Evolutionary conservation across 306 rosid genomes (phyloP).

Genomic region (Lathyrus oleraceus): DNA sequence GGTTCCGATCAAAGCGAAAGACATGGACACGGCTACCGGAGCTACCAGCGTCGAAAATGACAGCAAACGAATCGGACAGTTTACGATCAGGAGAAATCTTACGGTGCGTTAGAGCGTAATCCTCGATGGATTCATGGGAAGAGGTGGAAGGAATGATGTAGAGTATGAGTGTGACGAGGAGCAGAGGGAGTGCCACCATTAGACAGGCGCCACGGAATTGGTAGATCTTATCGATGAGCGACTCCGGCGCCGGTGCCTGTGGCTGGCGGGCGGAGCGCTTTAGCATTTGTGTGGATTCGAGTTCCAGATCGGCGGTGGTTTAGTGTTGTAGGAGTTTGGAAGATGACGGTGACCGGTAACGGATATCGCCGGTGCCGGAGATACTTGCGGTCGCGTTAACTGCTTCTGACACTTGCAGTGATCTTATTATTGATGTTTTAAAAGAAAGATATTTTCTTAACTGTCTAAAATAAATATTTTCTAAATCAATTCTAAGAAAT

Average conservation of each 20-base stretch:
- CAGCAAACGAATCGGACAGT: constrained; percentile 51
- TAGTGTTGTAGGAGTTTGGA: constrained; percentile 56
- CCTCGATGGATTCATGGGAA: constrained; percentile 37
- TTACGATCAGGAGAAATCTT: constrained; percentile 48
- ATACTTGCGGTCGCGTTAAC: neutral
- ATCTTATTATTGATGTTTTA: neutral
- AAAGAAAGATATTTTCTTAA: neutral
- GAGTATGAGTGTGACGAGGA: constrained; percentile 59
- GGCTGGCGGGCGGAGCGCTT: constrained; percentile 55
- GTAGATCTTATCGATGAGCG: constrained; percentile 63
- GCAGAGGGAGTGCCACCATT: constrained; percentile 62
- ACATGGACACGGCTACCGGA: constrained; percentile 98
- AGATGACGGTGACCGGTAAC: constrained; percentile 18
- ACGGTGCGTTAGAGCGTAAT: constrained; percentile 53
- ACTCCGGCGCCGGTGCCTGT: constrained; percentile 37
- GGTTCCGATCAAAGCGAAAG: constrained; percentile 57
- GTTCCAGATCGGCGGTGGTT: constrained; percentile 36
- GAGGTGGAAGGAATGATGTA: constrained; percentile 58
- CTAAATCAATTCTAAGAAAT: no score
- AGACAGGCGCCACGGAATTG: constrained; percentile 60
- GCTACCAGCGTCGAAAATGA: constrained; percentile 89
- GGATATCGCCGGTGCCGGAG: neutral
- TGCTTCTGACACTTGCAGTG: neutral
- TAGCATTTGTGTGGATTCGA: constrained; percentile 58
- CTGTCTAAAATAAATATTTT: no score